Base-by-base conservation (phyloP, 75 land plant species). In the Chamaecyparis obtusa region DNA sequence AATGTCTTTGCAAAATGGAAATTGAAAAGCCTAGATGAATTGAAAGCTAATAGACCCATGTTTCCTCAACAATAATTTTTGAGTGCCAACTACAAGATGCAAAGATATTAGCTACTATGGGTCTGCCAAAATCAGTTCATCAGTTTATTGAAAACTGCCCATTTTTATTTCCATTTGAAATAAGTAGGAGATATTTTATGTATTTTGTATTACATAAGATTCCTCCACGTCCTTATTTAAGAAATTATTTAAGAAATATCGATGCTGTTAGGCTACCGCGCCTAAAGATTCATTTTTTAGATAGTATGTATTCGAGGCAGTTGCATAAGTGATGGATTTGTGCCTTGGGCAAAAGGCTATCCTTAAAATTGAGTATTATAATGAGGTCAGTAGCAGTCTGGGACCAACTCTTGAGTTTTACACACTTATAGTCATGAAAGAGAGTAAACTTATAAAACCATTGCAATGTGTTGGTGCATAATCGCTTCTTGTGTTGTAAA, bases 401-500 rank as follows among this genome's bases (percentile, higher is more conserved):
- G 99, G 99, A 77, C 99, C 99, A 33, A 97, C 99, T 17, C 87
- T 96, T 85, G 99, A 97, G 87, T 97, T 97, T 74, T 97, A 90
- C 89, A 97, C 98, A 9, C 78, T 97, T 56, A 92, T 96, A 93
- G 98, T 86, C 95, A 93, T 86, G 99, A 96, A 84, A n/a, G n/a
- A n/a, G n/a, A n/a, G n/a, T n/a, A n/a, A n/a, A n/a, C n/a, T n/a
- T n/a, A n/a, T n/a, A n/a, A n/a, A n/a, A n/a, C n/a, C n/a, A n/a
- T n/a, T n/a, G n/a, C n/a, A n/a, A n/a, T n/a, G n/a, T n/a, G n/a
- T n/a, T n/a, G n/a, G n/a, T n/a, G n/a, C n/a, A n/a, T n/a, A n/a
- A n/a, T n/a, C n/a, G n/a, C n/a, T n/a, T n/a, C n/a, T n/a, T n/a
- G n/a, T n/a, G n/a, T n/a, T n/a, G n/a, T n/a, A n/a, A n/a, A n/a